A percentile compares a stretch with the other conserved stretches of the same genome.
phyloP scores from a whole-genome alignment of 148 eudicot species.

The Arctostaphylos glauca region DNA sequence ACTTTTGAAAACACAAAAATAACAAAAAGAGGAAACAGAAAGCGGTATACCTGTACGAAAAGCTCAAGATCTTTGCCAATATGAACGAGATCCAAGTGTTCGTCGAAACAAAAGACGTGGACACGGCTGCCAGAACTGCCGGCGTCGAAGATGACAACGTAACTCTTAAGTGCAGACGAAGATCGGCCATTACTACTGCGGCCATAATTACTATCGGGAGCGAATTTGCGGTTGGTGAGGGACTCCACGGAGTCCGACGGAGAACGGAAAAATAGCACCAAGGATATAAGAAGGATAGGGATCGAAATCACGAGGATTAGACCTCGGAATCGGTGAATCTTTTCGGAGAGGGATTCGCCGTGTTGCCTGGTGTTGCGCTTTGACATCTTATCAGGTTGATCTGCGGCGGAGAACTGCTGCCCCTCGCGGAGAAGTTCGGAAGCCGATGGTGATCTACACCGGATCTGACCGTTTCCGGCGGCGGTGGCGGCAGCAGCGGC shows the following conservation, averaged over 20 bases:
- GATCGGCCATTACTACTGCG: not conserved
- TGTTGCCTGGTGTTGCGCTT: conserved; percentile 43
- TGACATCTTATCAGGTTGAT: conserved; percentile 46
- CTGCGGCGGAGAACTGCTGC: conserved; percentile 25
- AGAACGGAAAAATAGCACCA: conserved; percentile 46
- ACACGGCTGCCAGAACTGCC: conserved; percentile 97
- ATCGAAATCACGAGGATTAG: conserved; percentile 55
- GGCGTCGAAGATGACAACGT: conserved; percentile 92
- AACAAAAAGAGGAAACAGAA: not conserved
- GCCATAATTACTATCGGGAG: conserved; percentile 6
- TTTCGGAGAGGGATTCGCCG: conserved; percentile 52
- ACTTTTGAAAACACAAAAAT: not conserved
- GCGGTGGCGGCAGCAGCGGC: not conserved
- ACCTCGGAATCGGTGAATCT: conserved; percentile 51
- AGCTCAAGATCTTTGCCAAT: conserved; percentile 57
- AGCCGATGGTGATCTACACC: conserved; percentile 90
- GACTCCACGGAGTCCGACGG: conserved; percentile 19
- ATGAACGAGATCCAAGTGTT: conserved; percentile 77
- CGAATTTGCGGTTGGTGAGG: conserved; percentile 37
- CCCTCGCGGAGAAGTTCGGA: conserved; percentile 59
- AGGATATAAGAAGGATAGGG: conserved; percentile 51
- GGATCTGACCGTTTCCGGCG: conserved; percentile 72
- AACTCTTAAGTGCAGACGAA: conserved; percentile 18
- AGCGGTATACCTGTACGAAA: conserved; percentile 36
- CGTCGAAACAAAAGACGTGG: conserved; percentile 90